These are phyloP conservation scores for Kitagawia praeruptora DNA, from an alignment of 129 eudicot species.

Conservation along the genomic window DNA sequence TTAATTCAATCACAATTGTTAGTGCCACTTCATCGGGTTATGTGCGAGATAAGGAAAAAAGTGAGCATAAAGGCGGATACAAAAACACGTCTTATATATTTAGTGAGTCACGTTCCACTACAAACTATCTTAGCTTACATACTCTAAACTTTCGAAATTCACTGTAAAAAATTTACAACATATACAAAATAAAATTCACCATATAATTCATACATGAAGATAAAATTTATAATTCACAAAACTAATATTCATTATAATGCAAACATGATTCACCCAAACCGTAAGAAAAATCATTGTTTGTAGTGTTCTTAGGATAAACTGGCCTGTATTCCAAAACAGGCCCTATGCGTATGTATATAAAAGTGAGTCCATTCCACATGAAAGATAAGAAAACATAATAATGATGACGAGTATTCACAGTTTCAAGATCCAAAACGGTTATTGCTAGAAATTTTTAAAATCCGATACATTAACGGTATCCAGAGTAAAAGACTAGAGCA, in stretches of 20 bases:
- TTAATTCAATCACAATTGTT: no score
- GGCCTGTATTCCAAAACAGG: neutral
- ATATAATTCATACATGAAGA: neutral
- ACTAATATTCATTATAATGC: neutral
- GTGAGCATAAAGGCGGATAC: no score
- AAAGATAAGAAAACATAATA: neutral
- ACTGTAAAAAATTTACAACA: neutral
- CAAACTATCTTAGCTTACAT: neutral
- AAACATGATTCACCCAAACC: neutral
- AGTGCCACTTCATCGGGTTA: no score
- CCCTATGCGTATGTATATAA: neutral
- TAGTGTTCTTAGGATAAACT: neutral
- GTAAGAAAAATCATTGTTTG: neutral
- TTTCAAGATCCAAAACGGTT: neutral
- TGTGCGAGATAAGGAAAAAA: no score
- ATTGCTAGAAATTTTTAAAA: neutral
- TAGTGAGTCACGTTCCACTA: neutral
- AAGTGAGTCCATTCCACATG: neutral
- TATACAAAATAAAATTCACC: no score
- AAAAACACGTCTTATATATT: no score
- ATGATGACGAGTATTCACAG: neutral
- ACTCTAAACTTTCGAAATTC: no score
- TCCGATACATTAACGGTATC: neutral
- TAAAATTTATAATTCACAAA: neutral
- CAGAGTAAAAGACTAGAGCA: neutral